Evolutionary conservation across 106 monocot species (phyloP), one percentile per base, ranked within the genome.

Genomic region (Acorus calamus): DNA sequence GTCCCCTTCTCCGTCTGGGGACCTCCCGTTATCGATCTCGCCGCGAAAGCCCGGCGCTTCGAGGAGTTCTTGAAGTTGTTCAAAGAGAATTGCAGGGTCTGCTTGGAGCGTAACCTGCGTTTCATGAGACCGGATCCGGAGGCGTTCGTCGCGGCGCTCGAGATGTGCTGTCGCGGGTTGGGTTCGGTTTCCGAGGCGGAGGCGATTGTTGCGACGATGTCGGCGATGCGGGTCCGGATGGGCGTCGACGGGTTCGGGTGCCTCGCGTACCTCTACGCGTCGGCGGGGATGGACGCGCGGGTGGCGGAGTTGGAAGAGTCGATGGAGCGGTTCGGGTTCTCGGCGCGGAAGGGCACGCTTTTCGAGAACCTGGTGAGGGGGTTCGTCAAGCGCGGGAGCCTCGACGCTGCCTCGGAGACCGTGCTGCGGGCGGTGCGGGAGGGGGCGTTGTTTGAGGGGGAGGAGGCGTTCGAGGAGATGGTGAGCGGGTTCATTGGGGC

Each of bases 191-290:
- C 59, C 0, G 82, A 71, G 49, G 84, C 90, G 0, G 87, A 90
- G 77, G 78, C 66, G 76, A 69, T 85, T 14, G 42, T 96, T 11
- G 75, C 84, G 77, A 78, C 66, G 2, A 87, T 96, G 80, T 82
- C 84, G 4, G 51, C 49, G 0, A 47, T 86, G 44, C 81, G 78
- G 2, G 14, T 90, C 52, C 49, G 67, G n/a, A 78, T 76, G 6
- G 87, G 87, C 67, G 64, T 56, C 12, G 14, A 66, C 7, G 87
- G 80, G 56, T 87, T 96, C 44, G 78, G 80, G 2, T 82, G 76
- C 42, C 82, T 96, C 6, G 83, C 90, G 0, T 96, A 82, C 62
- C 59, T 96, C 62, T 96, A 90, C 57, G 86, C 94, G 2, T 80
- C 64, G 46, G 80, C 73, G 60, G 80, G 90, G 2, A 55, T 76